These are phyloP conservation scores for Fusarium newnesense DNA, from an alignment of 2,329 filamentous ascomycete species.

Conservation along the genomic window DNA sequence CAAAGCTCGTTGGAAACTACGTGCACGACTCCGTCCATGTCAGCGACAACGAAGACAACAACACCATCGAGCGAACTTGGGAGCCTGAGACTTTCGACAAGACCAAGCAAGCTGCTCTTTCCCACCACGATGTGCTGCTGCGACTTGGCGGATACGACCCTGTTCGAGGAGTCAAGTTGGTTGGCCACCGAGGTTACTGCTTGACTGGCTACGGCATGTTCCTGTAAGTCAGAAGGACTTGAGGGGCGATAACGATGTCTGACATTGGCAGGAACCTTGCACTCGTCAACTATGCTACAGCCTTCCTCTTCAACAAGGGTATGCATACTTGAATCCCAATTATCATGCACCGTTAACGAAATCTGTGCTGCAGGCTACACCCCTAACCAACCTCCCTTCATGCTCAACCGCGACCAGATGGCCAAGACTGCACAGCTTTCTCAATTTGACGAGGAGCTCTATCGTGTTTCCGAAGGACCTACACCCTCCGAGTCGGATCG, in stretches of 20 bases:
- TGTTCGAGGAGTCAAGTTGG: conserved; percentile 91
- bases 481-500: conserved; percentile 89
- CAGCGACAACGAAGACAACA: conserved; percentile 89
- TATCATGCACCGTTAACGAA: conserved; percentile 9
- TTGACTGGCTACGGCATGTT: conserved; percentile 89
- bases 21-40: conserved; percentile 90
- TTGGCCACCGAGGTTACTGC: conserved; percentile 95
- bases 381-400: conserved; percentile 86
- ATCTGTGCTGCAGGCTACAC: conserved; percentile 70
- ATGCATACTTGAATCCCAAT: neutral
- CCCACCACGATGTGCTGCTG: conserved; percentile 93
- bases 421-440: conserved; percentile 97
- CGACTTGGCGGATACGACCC: conserved; percentile 92
- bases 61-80: conserved; percentile 81
- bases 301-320: conserved; percentile 71
- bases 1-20: conserved; percentile 76
- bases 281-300: conserved; percentile 92
- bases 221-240: conserved; percentile 54
- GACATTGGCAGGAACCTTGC: conserved; percentile 73
- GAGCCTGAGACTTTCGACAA: conserved; percentile 78
- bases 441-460: conserved; percentile 97
- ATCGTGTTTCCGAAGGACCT: conserved; percentile 93
- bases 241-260: neutral
- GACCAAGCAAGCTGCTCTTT: conserved; percentile 81
- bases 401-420: conserved; percentile 97